A percentile compares a stretch with the other conserved stretches of the same genome.
phyloP scores from a whole-genome alignment of 2,329 filamentous ascomycete species.

The Arthroderma sp. region DNA sequence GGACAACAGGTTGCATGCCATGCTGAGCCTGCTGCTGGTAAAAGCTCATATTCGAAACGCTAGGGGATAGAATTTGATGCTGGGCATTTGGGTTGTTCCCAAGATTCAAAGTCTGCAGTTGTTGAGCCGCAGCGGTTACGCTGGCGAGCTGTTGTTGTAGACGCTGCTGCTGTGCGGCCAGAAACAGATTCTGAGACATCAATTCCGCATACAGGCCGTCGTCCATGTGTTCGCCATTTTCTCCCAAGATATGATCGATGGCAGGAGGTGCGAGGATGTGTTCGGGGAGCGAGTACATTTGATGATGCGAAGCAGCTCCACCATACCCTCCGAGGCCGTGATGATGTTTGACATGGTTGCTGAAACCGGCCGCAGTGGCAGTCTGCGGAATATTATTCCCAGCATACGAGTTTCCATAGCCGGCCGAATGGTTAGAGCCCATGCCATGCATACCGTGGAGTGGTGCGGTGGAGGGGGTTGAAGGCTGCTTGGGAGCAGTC shows the following conservation, averaged over 20 bases:
- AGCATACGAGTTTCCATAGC: slow-evolving; percentile 14
- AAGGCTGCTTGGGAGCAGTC: slow-evolving; percentile 79
- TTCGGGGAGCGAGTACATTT: slow-evolving; percentile 49
- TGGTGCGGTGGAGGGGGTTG: slow-evolving; percentile 54
- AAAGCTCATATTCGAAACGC: slow-evolving; percentile 38
- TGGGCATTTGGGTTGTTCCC: slow-evolving; percentile 30
- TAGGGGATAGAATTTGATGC: slow-evolving; percentile 39
- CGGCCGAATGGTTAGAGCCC: slow-evolving; percentile 31
- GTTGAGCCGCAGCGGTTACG: slow-evolving; percentile 70
- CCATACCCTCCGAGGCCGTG: slow-evolving; percentile 2
- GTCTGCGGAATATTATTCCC: slow-evolving; percentile 43
- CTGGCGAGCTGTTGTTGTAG: slow-evolving; percentile 84
- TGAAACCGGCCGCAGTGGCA: slow-evolving; percentile 43
- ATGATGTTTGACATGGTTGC: slow-evolving; percentile 26
- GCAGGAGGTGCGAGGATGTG: slow-evolving; percentile 45
- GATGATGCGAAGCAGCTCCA: slow-evolving; percentile 34
- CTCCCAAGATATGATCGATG: slow-evolving; percentile 55
- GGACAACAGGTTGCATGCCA: slow-evolving; percentile 50
- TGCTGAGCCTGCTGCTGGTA: slow-evolving; percentile 57
- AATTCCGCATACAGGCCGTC: slow-evolving; percentile 77
- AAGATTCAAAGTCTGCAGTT: slow-evolving; percentile 65
- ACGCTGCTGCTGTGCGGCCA: slow-evolving; percentile 88
- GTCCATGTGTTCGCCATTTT: slow-evolving; percentile 63
- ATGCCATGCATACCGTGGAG: slow-evolving; percentile 40
- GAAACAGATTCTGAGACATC: slow-evolving; percentile 78